A percentile compares a stretch with the other conserved stretches of the same genome.
Conservation (phyloP, 169 alveolate species). For the Babesia ovata region DNA sequence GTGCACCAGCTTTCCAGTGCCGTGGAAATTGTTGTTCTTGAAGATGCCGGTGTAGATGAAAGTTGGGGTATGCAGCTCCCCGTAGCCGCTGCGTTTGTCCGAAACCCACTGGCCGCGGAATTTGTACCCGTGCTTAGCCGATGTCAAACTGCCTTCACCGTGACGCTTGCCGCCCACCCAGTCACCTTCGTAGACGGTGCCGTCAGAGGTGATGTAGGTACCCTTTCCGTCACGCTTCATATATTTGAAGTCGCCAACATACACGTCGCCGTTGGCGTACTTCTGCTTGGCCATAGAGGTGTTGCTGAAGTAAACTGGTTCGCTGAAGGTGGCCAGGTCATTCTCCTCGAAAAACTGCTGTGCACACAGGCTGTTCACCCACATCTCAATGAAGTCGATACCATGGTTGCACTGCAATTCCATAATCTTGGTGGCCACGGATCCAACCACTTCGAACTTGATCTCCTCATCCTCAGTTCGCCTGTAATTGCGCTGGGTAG, state of each 20-base stretch:
- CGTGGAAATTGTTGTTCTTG: slow-evolving; percentile 54
- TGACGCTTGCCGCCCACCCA: slow-evolving; percentile 61
- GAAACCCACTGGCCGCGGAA: slow-evolving; percentile 53
- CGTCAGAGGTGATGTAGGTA: slow-evolving; percentile 50
- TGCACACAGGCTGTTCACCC: slow-evolving; percentile 45
- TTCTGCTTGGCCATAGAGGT: slow-evolving; percentile 38
- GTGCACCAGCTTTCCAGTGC: slow-evolving; percentile 28
- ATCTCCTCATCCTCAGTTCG: slow-evolving; percentile 24
- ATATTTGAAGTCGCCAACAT: slow-evolving; percentile 47
- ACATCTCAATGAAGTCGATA: slow-evolving; percentile 49
- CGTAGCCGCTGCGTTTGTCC: slow-evolving; percentile 57
- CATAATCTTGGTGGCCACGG: slow-evolving; percentile 49
- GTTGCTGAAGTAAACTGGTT: slow-evolving; percentile 34
- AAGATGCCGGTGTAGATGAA: slow-evolving; percentile 47
- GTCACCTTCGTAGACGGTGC: slow-evolving; percentile 60
- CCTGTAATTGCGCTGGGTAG: not conserved
- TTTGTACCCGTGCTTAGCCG: slow-evolving; percentile 31
- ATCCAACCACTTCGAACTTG: slow-evolving; percentile 19
- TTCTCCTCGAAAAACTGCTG: slow-evolving; percentile 41
- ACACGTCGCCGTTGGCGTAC: slow-evolving; percentile 66
- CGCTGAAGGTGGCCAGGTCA: slow-evolving; percentile 39
- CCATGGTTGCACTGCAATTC: slow-evolving; percentile 62
- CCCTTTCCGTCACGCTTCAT: slow-evolving; percentile 63
- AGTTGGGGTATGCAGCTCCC: slow-evolving; percentile 37
- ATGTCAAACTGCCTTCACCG: slow-evolving; percentile 54